phyloP scores from a whole-genome alignment of 2,329 filamentous ascomycete genomes.

The Diaporthe caulivora region DNA sequence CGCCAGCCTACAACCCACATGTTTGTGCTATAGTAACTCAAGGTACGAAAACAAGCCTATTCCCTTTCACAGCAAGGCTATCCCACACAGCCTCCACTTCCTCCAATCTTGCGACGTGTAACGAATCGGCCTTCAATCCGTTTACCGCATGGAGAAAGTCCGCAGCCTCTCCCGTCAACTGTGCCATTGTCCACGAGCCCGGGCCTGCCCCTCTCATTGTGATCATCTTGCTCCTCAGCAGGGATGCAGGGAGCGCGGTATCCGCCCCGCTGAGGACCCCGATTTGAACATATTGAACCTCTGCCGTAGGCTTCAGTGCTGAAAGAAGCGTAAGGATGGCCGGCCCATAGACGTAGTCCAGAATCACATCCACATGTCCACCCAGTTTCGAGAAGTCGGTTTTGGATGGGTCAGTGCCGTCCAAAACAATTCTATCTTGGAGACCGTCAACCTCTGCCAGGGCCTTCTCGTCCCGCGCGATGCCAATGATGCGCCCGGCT shows the following conservation, averaged over 20 bases:
- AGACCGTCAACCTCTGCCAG: conserved; percentile 62
- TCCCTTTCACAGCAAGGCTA: neutral
- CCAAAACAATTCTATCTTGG: conserved; percentile 55
- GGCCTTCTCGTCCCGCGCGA: conserved; percentile 57
- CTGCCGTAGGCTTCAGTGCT: conserved; percentile 54
- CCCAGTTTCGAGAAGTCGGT: conserved; percentile 60
- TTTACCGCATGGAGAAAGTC: conserved; percentile 48
- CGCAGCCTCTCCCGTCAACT: conserved; percentile 47
- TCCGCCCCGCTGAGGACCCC: conserved; percentile 56
- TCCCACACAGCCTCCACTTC: conserved; percentile 28
- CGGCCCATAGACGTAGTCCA: conserved; percentile 69
- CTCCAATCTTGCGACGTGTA: conserved; percentile 44
- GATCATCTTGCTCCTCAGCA: conserved; percentile 62
- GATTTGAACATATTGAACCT: conserved; percentile 66
- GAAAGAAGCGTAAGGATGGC: conserved; percentile 56
- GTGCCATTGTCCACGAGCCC: conserved; percentile 54
- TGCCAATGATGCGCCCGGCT: conserved; percentile 62
- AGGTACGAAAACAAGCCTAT: conserved; percentile 19
- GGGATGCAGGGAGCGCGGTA: conserved; percentile 54
- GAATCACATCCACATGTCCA: conserved; percentile 62
- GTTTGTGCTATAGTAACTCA: neutral
- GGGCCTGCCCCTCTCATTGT: conserved; percentile 60
- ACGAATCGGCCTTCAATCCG: conserved; percentile 47
- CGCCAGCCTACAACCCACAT: too few relatives aligned
- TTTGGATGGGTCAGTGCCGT: conserved; percentile 54